Conservation (phyloP, 176 grass and related monocot species). For the Dendrocalamus sinicus region DNA sequence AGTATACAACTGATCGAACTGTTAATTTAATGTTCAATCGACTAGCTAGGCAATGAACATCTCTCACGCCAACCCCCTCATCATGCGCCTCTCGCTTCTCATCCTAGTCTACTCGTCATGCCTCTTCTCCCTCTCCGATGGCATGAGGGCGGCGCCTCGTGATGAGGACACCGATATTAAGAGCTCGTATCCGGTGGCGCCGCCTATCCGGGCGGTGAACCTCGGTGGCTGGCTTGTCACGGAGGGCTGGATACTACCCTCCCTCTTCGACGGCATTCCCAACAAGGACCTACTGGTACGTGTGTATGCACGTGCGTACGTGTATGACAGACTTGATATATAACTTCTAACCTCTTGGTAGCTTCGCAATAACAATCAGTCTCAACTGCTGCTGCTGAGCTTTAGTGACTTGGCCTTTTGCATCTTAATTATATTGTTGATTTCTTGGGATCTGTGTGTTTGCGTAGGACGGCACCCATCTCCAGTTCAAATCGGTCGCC, state of each 20-base stretch:
- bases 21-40: too few species aligned
- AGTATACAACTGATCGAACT: too few species aligned
- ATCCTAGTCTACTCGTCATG: neutral
- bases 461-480: neutral
- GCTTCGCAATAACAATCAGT: neutral
- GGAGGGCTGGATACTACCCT: slow-evolving; percentile 74
- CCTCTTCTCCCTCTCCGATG: neutral
- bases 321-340: neutral
- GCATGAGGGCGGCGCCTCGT: neutral
- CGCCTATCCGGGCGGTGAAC: slow-evolving; percentile 59
- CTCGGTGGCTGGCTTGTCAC: slow-evolving; percentile 77
- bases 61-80: neutral
- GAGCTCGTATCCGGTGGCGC: neutral
- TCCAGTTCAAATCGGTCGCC: too few species aligned
- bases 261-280: slow-evolving; percentile 64
- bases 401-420: too few species aligned
- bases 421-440: neutral
- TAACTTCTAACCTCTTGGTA: too few species aligned
- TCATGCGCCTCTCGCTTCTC: neutral
- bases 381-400: too few species aligned
- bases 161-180: too few species aligned
- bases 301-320: neutral
- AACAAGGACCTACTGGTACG: slow-evolving; percentile 68
- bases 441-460: too few species aligned
- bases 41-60: neutral